phyloP scores from a whole-genome alignment of 495 filamentous ascomycete genomes.

The Podospora pseudocomata region DNA sequence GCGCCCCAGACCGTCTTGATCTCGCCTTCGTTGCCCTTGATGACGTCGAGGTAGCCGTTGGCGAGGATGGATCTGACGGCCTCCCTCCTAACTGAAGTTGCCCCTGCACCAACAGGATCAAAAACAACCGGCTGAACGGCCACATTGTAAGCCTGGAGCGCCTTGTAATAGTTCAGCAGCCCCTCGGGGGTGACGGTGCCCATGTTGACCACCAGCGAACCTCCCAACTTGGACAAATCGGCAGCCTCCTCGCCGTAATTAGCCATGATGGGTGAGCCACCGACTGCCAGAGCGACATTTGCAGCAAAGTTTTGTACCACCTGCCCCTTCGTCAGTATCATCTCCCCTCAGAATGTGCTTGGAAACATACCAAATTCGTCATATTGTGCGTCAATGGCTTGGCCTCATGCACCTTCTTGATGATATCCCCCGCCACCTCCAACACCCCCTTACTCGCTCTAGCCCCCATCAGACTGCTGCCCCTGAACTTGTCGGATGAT shows the following conservation, averaged over 20 bases:
- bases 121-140: constrained; percentile 71
- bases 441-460: constrained; percentile 36
- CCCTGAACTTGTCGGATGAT: background rate
- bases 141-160: constrained; percentile 70
- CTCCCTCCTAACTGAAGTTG: constrained; percentile 66
- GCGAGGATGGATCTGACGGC: constrained; percentile 70
- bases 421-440: constrained; percentile 55
- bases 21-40: constrained; percentile 95
- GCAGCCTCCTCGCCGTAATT: constrained; percentile 77
- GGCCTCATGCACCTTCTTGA: constrained; percentile 54
- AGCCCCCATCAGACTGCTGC: background rate
- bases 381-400: constrained; percentile 91
- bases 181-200: constrained; percentile 76
- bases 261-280: constrained; percentile 92
- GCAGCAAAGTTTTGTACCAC: constrained; percentile 93
- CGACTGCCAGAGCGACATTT: constrained; percentile 79
- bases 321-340: constrained; percentile 10
- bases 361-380: constrained; percentile 64
- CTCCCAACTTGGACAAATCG: constrained; percentile 65
- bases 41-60: constrained; percentile 73
- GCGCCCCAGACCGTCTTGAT: constrained; percentile 71
- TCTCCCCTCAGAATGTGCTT: background rate
- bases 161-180: constrained; percentile 58
- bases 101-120: constrained; percentile 89
- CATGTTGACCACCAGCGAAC: constrained; percentile 88